Base-by-base conservation (phyloP, 1,284 basidiomycete species). In the Leccinum huronense region DNA sequence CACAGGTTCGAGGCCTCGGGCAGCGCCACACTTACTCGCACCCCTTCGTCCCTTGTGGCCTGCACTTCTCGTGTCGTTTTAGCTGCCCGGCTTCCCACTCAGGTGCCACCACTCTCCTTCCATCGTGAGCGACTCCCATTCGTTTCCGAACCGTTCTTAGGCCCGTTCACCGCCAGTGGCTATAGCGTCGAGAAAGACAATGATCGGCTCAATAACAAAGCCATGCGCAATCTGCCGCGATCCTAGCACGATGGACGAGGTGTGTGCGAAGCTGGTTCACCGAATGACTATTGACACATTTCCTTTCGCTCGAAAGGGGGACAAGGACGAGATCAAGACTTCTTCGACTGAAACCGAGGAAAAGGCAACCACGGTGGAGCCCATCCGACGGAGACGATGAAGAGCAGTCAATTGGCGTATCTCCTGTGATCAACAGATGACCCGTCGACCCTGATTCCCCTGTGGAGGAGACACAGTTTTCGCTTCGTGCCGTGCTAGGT, bases 401-500 rank as follows among this genome's bases (percentile, higher is more conserved):
- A 33, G 68, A 67, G 1, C 23, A 53, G 16, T 13, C 6, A 36
- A n/a, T 45, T 27, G n/a, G 6, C 10, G 23, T 36, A 9, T 14
- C 59, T 8, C 67, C 33, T 9, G 40, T 53, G 11, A 66, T 69
- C 9, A 69, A 69, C 68, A 9, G 66, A 69, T 19, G 68, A 73
- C 31, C 85, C 85, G 68, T 82, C 8, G 81, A 83, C 63, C 80
- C 82, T 5, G 71, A 81, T 65, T 79, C 79, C 10, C 75, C 77
- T 0, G 80, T 80, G 56, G 86, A 87, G 72, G 80, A 79, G 9
- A 80, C 83, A 64, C 84, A 86, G 69, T 80, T 88, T 61, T 86
- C 86, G 5, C 60, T 86, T 65, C 81, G 80, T 75, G 84, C 87
- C 8, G 66, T 88, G 23, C 23, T 27, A 27, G 23, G 23, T 27